Percentiles rank a stretch among this genome's conserved stretches.
Conservation (phyloP, 495 filamentous ascomycete species). For the Neurospora sp. region DNA sequence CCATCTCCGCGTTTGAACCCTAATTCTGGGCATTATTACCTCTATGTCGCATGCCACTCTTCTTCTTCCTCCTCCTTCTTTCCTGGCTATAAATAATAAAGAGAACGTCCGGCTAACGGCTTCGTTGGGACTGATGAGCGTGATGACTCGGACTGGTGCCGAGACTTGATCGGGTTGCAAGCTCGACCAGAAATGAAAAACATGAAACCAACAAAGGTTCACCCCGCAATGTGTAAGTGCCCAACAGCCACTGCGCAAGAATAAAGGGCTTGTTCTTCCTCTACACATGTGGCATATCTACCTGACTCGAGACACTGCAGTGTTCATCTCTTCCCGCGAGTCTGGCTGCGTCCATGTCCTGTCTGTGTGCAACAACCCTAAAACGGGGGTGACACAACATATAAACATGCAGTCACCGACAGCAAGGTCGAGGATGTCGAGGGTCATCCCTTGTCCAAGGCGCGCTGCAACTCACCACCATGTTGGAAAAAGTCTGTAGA, state of each 20-base stretch:
- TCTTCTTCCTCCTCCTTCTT: background rate
- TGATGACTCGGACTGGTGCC: background rate
- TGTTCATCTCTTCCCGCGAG: background rate
- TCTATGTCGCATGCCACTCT: background rate
- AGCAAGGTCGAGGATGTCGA: background rate
- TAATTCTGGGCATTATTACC: background rate
- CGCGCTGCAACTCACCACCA: background rate
- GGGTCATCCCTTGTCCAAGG: background rate
- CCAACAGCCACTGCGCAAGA: constrained; percentile 9
- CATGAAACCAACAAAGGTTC: constrained; percentile 5
- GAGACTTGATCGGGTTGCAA: constrained; percentile 6
- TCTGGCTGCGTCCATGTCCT: background rate
- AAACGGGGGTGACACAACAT: background rate
- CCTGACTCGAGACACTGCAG: background rate
- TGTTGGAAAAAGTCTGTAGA: background rate
- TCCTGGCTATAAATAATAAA: background rate
- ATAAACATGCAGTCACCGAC: background rate
- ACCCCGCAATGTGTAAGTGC: constrained; percentile 13
- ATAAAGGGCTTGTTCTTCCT: background rate
- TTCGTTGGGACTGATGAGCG: background rate
- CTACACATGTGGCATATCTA: constrained; percentile 5
- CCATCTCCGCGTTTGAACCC: background rate
- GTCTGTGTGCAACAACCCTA: constrained; percentile 1
- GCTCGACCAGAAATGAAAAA: background rate
- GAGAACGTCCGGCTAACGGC: background rate